phyloP scores from a whole-genome alignment of 805 yeast species.

The Candida anglica region DNA sequence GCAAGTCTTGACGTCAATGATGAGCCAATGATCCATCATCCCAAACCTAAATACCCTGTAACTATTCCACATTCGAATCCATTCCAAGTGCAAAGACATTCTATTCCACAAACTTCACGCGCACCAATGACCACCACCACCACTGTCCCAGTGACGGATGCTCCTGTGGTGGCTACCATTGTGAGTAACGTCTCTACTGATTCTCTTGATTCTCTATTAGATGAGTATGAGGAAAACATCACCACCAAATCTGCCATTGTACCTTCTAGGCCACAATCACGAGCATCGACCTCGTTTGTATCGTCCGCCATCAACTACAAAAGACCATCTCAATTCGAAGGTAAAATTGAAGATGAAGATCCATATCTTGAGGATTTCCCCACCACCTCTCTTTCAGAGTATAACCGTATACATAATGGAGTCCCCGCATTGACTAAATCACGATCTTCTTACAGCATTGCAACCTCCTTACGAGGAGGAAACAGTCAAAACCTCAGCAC shows the following conservation, averaged over 20 bases:
- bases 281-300: slow-evolving; percentile 12
- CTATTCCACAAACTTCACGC: not conserved
- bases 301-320: slow-evolving; percentile 1
- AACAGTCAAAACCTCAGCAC: slow-evolving; percentile 17
- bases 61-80: not conserved
- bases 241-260: slow-evolving; percentile 7
- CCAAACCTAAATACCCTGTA: slow-evolving; percentile 10
- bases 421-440: slow-evolving; percentile 9
- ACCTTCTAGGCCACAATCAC: slow-evolving; percentile 22
- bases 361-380: slow-evolving; percentile 21
- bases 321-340: slow-evolving; percentile 7
- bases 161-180: too few relatives aligned
- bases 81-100: not conserved
- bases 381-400: slow-evolving; percentile 32
- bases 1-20: slow-evolving; percentile 22
- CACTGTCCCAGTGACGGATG: not conserved
- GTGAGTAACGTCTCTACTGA: slow-evolving; percentile 18
- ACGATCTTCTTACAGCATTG: slow-evolving; percentile 21
- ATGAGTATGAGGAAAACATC: slow-evolving; percentile 42
- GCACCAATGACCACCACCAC: not conserved
- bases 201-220: slow-evolving; percentile 37
- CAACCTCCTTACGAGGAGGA: slow-evolving; percentile 5
- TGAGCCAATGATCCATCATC: slow-evolving; percentile 8
- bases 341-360: slow-evolving; percentile 13
- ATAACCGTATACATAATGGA: slow-evolving; percentile 21